A percentile compares a stretch with the other conserved stretches of the same genome.
Evolutionary conservation across 805 yeast species (phyloP).

Genomic region (Spathaspora passalidarum): DNA sequence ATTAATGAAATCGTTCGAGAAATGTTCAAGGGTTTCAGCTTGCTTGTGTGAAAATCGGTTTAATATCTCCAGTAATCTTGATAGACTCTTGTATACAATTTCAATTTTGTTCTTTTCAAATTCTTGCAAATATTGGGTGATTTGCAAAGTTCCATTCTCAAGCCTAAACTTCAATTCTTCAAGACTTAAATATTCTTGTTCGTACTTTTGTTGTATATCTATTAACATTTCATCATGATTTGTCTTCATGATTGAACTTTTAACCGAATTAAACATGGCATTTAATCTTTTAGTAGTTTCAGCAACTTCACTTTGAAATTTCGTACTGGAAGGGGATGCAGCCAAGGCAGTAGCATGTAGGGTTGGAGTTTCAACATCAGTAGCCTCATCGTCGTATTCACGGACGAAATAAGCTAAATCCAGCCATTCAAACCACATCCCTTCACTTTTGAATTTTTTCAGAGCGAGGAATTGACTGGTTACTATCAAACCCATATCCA

Average conservation of each 20-base stretch:
- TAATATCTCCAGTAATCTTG: conserved; percentile 31
- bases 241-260: conserved; percentile 26
- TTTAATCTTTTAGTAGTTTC: conserved; percentile 24
- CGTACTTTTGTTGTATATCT: conserved; percentile 29
- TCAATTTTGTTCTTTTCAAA: conserved; percentile 36
- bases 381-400: no score
- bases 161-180: conserved; percentile 28
- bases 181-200: conserved; percentile 30
- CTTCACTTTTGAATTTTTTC: conserved; percentile 37
- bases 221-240: conserved; percentile 25
- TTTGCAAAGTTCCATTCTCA: conserved; percentile 24
- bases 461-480: conserved; percentile 31
- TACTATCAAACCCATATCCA: conserved; percentile 30
- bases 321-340: conserved; percentile 1
- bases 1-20: conserved; percentile 20
- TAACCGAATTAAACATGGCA: conserved; percentile 33
- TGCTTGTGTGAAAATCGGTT: conserved; percentile 24
- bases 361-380: no score
- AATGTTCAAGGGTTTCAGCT: conserved; percentile 20
- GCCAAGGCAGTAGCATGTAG: background rate
- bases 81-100: conserved; percentile 28
- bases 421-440: conserved; percentile 46
- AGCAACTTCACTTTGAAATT: conserved; percentile 21
- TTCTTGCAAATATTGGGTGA: conserved; percentile 23
- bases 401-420: conserved; percentile 29